Evolutionary conservation across 1,284 basidiomycete species (phyloP), one percentile per base, ranked within the genome.

Genomic region (Rhodotorula sp.): DNA sequence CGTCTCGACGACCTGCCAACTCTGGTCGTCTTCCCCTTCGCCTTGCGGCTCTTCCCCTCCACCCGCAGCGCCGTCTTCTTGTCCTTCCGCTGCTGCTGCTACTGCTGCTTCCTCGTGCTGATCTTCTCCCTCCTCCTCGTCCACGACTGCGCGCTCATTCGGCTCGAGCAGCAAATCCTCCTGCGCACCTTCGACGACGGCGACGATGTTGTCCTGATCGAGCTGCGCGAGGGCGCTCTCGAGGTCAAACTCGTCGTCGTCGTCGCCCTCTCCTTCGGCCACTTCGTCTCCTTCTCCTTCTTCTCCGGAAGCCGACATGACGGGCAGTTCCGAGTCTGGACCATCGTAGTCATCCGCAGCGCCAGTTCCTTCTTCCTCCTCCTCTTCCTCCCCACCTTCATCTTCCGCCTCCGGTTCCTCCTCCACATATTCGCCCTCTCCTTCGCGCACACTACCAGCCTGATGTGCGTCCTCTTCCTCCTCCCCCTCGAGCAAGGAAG

Each of bases 131-230:
- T 29, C 58, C 29, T 47, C 43, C 46, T 58, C 65, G 43, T 47
- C 48, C 34, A 34, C 57, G 23, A 4, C 31, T 8, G 39, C 39
- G 39, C 39, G 39, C 39, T 43, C 12, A 1, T 16, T 43, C 63
- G 75, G 68, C 58, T 56, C 62, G 48, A 71, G 34, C 18, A 74
- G 59, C 15, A 58, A 58, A 26, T 75, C 75, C 65, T 78, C 73
- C 58, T 74, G 69, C 29, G 64, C 72, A 3, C 72, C 75, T 21
- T 74, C 75, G 31, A 68, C 64, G 29, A 67, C 68, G 2, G 72
- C 72, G 2, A 58, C 66, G 31, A 72, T 56, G 29, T 74, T 70
- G 46, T 72, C 75, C 18, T 60, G 63, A 29, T 74, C 68, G n/a
- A 76, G 64, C 49, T 74, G 66, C 4, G 68, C 75, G 14, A 70